Base-by-base conservation (phyloP, 73 alveolate species). In the Paramecium sonneborni region DNA sequence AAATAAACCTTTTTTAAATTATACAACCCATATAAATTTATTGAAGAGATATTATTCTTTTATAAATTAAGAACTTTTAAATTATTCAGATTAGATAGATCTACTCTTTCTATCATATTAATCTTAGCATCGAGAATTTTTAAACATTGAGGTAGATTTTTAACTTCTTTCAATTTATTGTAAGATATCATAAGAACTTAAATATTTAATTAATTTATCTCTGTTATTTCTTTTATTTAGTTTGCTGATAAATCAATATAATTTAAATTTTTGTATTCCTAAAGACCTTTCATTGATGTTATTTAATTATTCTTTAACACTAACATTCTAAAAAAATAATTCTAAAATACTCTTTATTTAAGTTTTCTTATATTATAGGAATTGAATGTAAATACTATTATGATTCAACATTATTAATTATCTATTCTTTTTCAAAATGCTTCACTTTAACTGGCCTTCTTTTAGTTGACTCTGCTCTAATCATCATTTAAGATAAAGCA, bases 181-280 rank as follows among this genome's bases (percentile, higher is more conserved):
- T 11, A 34, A 21, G 87, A 74, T 28, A 74, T 74, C 39, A 74
- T 74, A 32, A 74, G 44, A 74, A 74, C 87, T 8, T 37, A 8
- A 10, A 74, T 74, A 10, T 37, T 39, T 74, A 74, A 39, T 28
- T 74, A 18, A 20, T 10, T 37, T 9, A 74, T 37, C n/a, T 74
- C 56, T 74, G 58, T 37, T 34, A 74, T 74, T 39, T 74, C 87
- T 37, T 74, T 74, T 32, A 74, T 74, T 74, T 74, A 37, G 58
- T 74, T 74, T 5, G 56, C 44, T 74, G 87, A 34, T 34, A 74
- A 21, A 74, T 74, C 87, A 74, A 74, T 34, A 74, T 74, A 74
- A 74, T 74, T 74, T 74, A 74, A 39, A 39, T 39, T 37, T 74
- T 74, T 74, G 87, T 74, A 74, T 39, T 74, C 56, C 26, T n/a